These are phyloP conservation scores for Imleria badia DNA, from an alignment of 768 basidiomycete genomes.

Conservation along the genomic window DNA sequence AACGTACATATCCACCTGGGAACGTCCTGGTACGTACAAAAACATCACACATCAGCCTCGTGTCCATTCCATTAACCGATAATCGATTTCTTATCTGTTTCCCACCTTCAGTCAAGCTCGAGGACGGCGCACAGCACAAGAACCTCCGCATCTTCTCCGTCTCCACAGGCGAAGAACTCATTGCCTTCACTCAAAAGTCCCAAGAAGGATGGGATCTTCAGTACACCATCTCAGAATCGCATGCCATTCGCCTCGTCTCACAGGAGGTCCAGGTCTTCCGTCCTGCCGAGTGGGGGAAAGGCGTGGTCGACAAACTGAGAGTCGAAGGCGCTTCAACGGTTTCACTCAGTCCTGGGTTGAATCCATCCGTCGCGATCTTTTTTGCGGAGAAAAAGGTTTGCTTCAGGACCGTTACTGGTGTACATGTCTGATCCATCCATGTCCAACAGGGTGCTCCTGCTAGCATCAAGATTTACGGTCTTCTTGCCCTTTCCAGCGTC, in stretches of 20 bases:
- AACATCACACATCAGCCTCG: constrained; percentile 19
- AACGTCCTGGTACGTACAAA: constrained; percentile 60
- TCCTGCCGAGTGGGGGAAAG: constrained; percentile 77
- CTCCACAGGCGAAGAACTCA: constrained; percentile 83
- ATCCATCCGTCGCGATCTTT: constrained; percentile 89
- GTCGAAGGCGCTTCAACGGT: constrained; percentile 82
- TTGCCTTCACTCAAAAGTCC: constrained; percentile 87
- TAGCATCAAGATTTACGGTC: constrained; percentile 78
- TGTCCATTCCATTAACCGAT: constrained; percentile 17
- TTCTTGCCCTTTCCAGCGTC: constrained; percentile 55
- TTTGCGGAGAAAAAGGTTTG: constrained; percentile 89
- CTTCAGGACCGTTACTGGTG: neutral
- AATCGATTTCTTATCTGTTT: constrained; percentile 13
- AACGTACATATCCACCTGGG: constrained; percentile 94
- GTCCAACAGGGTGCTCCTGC: constrained; percentile 76
- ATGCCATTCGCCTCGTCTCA: constrained; percentile 78
- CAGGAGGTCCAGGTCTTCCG: constrained; percentile 83
- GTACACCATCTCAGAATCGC: constrained; percentile 86
- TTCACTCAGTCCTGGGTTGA: constrained; percentile 77
- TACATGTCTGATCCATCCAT: neutral
- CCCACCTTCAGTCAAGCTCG: constrained; percentile 63
- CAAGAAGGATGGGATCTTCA: no score
- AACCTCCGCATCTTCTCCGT: constrained; percentile 91
- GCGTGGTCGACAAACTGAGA: constrained; percentile 76
- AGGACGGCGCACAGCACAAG: constrained; percentile 89